phyloP scores from a whole-genome alignment of 2,329 filamentous ascomycete genomes.

The Calonectria multiphialidica region DNA sequence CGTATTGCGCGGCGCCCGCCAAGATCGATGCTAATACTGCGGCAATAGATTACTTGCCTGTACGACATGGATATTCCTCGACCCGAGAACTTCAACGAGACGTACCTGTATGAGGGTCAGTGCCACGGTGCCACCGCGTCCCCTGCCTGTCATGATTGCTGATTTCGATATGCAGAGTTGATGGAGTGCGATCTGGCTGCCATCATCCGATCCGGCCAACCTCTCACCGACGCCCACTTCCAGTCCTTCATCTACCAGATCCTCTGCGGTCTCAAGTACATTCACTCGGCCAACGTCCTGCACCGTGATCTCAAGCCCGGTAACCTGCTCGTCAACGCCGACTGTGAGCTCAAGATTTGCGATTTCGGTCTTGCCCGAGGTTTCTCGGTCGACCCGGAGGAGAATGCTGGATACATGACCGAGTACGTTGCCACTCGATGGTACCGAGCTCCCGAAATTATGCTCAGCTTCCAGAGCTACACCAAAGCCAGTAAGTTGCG shows the following conservation, averaged over 20 bases:
- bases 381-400: conserved; percentile 96
- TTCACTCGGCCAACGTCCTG: conserved; percentile 97
- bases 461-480: conserved; percentile 99
- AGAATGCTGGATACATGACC: conserved; percentile 99
- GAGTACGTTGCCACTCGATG: conserved; percentile 98
- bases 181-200: conserved; percentile 99
- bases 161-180: conserved; percentile 73
- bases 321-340: conserved; percentile 96
- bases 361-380: conserved; percentile 97
- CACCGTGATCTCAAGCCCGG: conserved; percentile 98
- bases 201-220: conserved; percentile 97
- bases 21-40: conserved; percentile 31
- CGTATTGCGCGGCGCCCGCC: conserved; percentile 7
- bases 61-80: conserved; percentile 99
- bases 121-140: conserved; percentile 16
- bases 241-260: conserved; percentile 99
- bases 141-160: conserved; percentile 26
- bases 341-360: conserved; percentile 99
- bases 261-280: conserved; percentile 97
- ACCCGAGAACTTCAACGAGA: conserved; percentile 98
- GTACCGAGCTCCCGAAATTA: conserved; percentile 96
- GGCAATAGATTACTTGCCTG: conserved; percentile 88
- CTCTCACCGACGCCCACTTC: conserved; percentile 97
- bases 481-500: conserved; percentile 95
- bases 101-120: conserved; percentile 96